phyloP scores from a whole-genome alignment of 2,329 filamentous ascomycete species.

The Rugonectria rugulosa region DNA sequence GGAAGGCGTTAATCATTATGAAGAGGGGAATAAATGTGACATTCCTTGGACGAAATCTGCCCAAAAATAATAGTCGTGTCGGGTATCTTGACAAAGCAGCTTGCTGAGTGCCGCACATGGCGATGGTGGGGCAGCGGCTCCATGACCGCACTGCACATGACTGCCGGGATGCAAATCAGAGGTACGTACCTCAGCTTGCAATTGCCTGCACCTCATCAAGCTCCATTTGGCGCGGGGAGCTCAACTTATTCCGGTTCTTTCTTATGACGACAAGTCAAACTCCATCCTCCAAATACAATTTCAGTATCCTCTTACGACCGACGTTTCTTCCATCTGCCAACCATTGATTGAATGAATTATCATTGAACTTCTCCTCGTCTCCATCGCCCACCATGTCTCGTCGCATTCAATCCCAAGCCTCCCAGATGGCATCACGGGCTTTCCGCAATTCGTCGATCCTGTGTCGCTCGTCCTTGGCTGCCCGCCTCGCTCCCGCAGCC shows the following conservation, averaged over 20 bases:
- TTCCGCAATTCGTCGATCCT: constrained; percentile 37
- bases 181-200: constrained; percentile 31
- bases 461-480: constrained; percentile 32
- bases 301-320: neutral
- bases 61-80: neutral
- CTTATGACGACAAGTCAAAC: constrained; percentile 1
- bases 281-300: neutral
- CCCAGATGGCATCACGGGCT: constrained; percentile 47
- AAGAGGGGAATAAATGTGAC: constrained; percentile 25
- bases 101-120: constrained; percentile 7
- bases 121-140: constrained; percentile 33
- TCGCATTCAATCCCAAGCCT: constrained; percentile 46
- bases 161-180: constrained; percentile 2
- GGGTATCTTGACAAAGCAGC: neutral
- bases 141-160: constrained; percentile 27
- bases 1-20: constrained; percentile 95
- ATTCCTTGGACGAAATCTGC: constrained; percentile 20
- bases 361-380: neutral
- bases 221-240: constrained; percentile 20
- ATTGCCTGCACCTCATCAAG: constrained; percentile 4
- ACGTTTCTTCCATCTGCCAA: neutral
- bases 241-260: constrained; percentile 2
- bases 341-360: neutral
- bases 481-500: constrained; percentile 26
- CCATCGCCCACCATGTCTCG: constrained; percentile 40